Conservation (phyloP, 192 early-diverging fungal genomes). For the Chytriomyces confervae region DNA sequence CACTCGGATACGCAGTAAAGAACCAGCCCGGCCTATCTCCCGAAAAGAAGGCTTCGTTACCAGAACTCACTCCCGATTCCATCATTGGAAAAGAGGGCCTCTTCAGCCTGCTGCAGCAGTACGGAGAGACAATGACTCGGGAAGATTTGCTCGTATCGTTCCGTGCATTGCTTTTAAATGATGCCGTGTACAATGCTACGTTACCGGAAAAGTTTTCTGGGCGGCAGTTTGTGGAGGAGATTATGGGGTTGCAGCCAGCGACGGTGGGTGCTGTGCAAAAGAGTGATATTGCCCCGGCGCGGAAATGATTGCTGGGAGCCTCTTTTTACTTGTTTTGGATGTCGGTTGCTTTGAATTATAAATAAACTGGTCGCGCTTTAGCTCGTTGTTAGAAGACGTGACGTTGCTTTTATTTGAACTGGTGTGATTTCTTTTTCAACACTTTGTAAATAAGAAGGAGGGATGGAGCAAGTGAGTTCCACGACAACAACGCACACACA, state of each 20-base stretch:
- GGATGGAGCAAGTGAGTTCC: not conserved
- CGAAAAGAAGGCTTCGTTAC: conserved; percentile 11
- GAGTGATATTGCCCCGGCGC: too few relatives aligned
- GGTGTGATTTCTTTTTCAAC: not conserved
- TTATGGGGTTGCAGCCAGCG: conserved; percentile 48
- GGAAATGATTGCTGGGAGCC: too few relatives aligned
- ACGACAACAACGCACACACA: not conserved
- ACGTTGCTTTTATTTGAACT: not conserved
- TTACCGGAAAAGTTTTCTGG: conserved; percentile 50
- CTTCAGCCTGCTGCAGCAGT: conserved; percentile 59
- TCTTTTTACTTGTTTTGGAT: too few relatives aligned
- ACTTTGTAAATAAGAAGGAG: not conserved
- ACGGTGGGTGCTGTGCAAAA: not conserved
- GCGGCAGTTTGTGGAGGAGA: conserved; percentile 51
- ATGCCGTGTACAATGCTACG: conserved; percentile 44
- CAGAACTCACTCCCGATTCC: conserved; percentile 8
- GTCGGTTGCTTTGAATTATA: too few relatives aligned
- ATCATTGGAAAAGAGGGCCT: conserved; percentile 45
- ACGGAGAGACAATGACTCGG: conserved; percentile 56
- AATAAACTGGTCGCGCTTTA: too few relatives aligned
- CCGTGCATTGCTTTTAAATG: conserved; percentile 43
- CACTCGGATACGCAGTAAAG: conserved; percentile 45
- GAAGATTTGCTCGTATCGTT: conserved; percentile 50
- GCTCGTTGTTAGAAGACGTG: too few relatives aligned
- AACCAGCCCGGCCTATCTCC: conserved; percentile 43